Conservation (phyloP, 139 green algal species). For the Tetratostichococcus sp. region DNA sequence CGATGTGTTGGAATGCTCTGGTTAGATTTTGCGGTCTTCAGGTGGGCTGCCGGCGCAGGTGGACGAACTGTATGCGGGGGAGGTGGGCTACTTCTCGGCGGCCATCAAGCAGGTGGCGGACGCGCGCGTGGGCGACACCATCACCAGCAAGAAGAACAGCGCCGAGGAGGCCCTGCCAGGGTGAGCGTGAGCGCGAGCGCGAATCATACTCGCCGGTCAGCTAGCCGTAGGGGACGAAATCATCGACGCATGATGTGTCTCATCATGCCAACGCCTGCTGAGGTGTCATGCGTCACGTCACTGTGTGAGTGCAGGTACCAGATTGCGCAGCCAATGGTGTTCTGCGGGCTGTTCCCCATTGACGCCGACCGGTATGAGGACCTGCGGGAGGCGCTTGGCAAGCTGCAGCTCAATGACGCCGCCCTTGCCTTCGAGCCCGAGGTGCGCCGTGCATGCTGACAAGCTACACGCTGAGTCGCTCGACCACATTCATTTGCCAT, state of each 20-base stretch:
- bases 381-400: constrained; percentile 90
- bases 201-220: too few species aligned
- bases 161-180: constrained; percentile 43
- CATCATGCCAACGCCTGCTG: too few species aligned
- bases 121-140: constrained; percentile 94
- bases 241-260: too few species aligned
- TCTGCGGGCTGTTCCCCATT: constrained; percentile 94
- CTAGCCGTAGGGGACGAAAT: too few species aligned
- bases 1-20: too few species aligned
- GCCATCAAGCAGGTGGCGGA: constrained; percentile 89
- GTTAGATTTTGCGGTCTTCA: too few species aligned
- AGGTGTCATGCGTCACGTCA: too few species aligned
- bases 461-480: too few species aligned
- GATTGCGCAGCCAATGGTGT: constrained; percentile 94
- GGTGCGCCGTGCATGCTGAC: constrained; percentile 21
- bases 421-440: constrained; percentile 92
- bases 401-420: constrained; percentile 98
- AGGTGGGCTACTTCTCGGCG: constrained; percentile 91
- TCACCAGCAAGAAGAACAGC: constrained; percentile 66
- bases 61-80: constrained; percentile 77
- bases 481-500: too few species aligned
- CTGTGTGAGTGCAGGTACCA: constrained; percentile 47
- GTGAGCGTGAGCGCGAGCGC: constrained; percentile 7
- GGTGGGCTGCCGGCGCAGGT: constrained; percentile 57
- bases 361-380: constrained; percentile 74